These are phyloP conservation scores for Mrakia frigida DNA, from an alignment of 768 basidiomycete species.

Conservation along the genomic window DNA sequence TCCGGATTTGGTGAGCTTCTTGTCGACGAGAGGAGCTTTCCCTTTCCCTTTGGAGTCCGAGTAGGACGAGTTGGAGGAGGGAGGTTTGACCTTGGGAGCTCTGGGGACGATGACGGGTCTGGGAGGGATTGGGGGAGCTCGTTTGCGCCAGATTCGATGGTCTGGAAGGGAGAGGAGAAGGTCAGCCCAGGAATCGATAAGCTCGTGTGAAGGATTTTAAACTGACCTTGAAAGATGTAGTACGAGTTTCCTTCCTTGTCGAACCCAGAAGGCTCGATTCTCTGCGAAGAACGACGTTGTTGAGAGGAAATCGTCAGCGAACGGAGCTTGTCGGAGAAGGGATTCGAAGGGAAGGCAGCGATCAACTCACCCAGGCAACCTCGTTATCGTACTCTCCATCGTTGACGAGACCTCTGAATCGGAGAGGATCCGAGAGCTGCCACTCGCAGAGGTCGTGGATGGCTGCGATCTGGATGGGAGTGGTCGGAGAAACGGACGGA, in stretches of 20 bases:
- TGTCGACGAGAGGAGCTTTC: slow-evolving; percentile 36
- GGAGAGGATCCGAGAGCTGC: slow-evolving; percentile 75
- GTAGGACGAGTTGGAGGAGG: not conserved
- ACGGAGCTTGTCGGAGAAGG: not conserved
- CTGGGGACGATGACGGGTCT: slow-evolving; percentile 1
- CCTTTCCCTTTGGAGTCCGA: slow-evolving; percentile 31
- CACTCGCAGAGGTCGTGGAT: slow-evolving; percentile 58
- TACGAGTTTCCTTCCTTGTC: slow-evolving; percentile 73
- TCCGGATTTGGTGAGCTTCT: slow-evolving; percentile 31
- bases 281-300: slow-evolving; percentile 48
- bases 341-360: slow-evolving; percentile 24
- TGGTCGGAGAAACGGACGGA: not conserved
- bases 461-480: slow-evolving; percentile 38
- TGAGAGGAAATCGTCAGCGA: not conserved
- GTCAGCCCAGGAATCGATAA: not conserved
- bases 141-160: slow-evolving; percentile 81
- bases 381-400: slow-evolving; percentile 73
- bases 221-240: slow-evolving; percentile 69
- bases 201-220: no score
- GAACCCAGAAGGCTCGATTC: slow-evolving; percentile 78
- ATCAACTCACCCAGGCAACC: slow-evolving; percentile 66
- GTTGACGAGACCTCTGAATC: slow-evolving; percentile 51
- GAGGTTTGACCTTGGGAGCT: not conserved
- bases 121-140: slow-evolving; percentile 50
- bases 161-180: slow-evolving; percentile 36